Evolutionary conservation across 164 flowering plant species (phyloP).

Genomic region (Magnolia sinica): DNA sequence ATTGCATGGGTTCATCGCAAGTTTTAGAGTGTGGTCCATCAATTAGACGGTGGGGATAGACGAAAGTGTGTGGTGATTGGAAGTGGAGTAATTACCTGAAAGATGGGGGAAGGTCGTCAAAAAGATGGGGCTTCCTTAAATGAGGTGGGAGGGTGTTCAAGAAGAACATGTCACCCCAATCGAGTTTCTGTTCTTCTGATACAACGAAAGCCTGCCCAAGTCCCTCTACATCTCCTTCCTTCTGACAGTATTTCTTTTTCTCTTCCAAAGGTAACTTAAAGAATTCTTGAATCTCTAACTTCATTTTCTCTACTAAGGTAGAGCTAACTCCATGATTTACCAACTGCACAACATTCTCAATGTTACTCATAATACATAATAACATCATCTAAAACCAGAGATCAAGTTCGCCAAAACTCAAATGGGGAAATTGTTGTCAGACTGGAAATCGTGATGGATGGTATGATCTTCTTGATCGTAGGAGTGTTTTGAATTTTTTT

Average conservation of each 20-base stretch:
- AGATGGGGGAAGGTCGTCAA: conserved; percentile 32
- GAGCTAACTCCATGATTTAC: conserved; percentile 42
- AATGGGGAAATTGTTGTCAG: too few species aligned
- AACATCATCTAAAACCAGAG: too few species aligned
- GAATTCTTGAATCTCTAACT: conserved; percentile 33
- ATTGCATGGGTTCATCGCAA: too few species aligned
- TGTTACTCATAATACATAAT: too few species aligned
- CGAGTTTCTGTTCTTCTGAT: conserved; percentile 52
- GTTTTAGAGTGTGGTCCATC: too few species aligned
- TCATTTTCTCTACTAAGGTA: conserved; percentile 39
- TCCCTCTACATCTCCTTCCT: conserved; percentile 38
- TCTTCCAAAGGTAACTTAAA: conserved; percentile 46
- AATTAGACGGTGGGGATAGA: too few species aligned
- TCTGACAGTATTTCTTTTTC: conserved; percentile 37
- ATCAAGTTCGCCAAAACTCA: too few species aligned
- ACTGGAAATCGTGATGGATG: too few species aligned
- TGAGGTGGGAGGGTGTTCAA: conserved; percentile 25
- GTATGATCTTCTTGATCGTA: too few species aligned
- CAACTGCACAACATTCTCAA: conserved; percentile 22
- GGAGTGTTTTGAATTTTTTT: too few species aligned
- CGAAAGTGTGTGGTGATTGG: background rate
- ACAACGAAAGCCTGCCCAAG: conserved; percentile 52
- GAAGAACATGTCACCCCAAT: conserved; percentile 54
- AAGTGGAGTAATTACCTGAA: conserved; percentile 30
- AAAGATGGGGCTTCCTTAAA: conserved; percentile 27